Evolutionary conservation across 2,329 filamentous ascomycete species (phyloP).

Genomic region (Colletotrichum australisinense): DNA sequence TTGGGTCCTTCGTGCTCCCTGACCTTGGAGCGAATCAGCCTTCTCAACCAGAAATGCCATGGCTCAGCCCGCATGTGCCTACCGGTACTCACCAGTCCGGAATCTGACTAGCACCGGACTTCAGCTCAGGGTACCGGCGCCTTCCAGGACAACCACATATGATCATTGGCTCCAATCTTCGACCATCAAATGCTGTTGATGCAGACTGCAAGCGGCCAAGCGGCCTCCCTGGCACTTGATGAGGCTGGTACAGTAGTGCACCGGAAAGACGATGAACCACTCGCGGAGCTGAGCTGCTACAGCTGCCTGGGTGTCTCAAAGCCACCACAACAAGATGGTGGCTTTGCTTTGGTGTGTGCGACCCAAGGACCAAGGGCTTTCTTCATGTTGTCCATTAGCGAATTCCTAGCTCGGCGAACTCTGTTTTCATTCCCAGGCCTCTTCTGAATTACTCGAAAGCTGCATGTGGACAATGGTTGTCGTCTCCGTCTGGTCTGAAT

Average conservation of each 20-base stretch:
- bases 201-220: conserved; percentile 15
- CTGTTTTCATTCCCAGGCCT: neutral
- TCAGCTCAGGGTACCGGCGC: conserved; percentile 26
- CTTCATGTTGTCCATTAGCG: neutral
- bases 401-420: neutral
- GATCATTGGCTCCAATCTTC: neutral
- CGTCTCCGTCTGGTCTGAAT: neutral
- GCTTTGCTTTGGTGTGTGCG: neutral
- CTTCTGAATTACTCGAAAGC: neutral
- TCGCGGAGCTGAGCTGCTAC: neutral
- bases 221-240: conserved; percentile 10
- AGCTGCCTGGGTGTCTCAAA: neutral
- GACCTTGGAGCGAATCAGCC: neutral
- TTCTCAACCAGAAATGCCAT: neutral
- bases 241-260: neutral
- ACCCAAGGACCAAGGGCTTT: neutral
- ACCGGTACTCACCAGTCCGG: neutral
- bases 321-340: neutral
- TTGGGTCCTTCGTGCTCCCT: neutral
- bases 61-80: neutral
- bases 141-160: neutral
- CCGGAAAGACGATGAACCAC: neutral
- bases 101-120: conserved; percentile 19
- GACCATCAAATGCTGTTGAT: neutral
- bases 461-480: no score